A percentile compares a stretch with the other conserved stretches of the same genome.
These are phyloP conservation scores for Epichloe gansuensis DNA, from an alignment of 2,329 filamentous ascomycete genomes.

Conservation along the genomic window DNA sequence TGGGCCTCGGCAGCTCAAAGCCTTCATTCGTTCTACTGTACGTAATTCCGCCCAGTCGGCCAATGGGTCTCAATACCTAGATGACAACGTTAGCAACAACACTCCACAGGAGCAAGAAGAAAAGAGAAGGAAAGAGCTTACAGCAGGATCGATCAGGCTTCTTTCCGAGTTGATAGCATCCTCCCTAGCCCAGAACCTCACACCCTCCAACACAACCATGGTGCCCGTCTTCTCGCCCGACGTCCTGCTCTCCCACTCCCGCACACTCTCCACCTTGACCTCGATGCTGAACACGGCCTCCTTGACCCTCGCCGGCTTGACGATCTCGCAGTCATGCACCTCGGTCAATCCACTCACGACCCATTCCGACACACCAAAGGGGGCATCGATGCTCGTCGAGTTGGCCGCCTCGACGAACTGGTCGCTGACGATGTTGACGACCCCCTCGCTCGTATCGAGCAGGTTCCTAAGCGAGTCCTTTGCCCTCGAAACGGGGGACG, in stretches of 20 bases:
- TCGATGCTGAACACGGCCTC: slow-evolving; percentile 80
- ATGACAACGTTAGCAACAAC: neutral
- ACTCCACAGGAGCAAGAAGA: neutral
- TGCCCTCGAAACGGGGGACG: slow-evolving; percentile 32
- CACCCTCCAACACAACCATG: slow-evolving; percentile 68
- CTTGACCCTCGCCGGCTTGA: slow-evolving; percentile 58
- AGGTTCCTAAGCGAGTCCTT: slow-evolving; percentile 77
- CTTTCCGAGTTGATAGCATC: slow-evolving; percentile 73
- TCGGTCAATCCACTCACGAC: slow-evolving; percentile 62
- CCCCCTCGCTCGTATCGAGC: slow-evolving; percentile 61
- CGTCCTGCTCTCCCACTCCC: slow-evolving; percentile 63
- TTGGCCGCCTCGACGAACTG: slow-evolving; percentile 82
- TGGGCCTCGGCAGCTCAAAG: slow-evolving; percentile 56
- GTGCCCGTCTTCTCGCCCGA: slow-evolving; percentile 66
- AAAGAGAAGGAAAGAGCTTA: slow-evolving; percentile 23
- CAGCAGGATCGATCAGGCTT: slow-evolving; percentile 58
- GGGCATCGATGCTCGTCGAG: slow-evolving; percentile 63
- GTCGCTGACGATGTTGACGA: slow-evolving; percentile 80
- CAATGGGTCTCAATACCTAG: slow-evolving; percentile 59
- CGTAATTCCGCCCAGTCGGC: slow-evolving; percentile 72
- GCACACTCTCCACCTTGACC: slow-evolving; percentile 59
- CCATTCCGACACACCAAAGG: slow-evolving; percentile 70
- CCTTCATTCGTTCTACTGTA: slow-evolving; percentile 61
- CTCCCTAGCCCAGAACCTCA: slow-evolving; percentile 77
- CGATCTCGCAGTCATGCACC: slow-evolving; percentile 38